Base-by-base conservation (phyloP, 139 green algal species). In the Chlamydomonas sp. region DNA sequence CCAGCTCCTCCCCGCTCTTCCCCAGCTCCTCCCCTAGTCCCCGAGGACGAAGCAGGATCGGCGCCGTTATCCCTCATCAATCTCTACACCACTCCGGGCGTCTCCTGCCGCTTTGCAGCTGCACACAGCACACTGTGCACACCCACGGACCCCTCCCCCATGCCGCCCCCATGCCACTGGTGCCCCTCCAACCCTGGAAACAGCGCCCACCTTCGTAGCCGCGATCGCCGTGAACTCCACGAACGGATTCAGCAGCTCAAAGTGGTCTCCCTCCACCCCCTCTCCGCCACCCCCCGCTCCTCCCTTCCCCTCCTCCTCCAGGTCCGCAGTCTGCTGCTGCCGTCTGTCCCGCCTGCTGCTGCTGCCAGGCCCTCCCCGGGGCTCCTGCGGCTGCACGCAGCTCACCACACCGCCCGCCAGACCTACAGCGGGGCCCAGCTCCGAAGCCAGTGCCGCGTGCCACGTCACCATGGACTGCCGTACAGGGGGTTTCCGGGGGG, bases 151-250 rank as follows among this genome's bases (percentile, higher is more conserved):
- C n/a, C n/a, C 73, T n/a, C 69, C 69, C 69, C 69, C 69, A 8
- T 49, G 12, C 69, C 5, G 14, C 69, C 12, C 14, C 15, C 69
- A 5, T n/a, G 5, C 15, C 12, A 8, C 14, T 16, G 16, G 14
- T 31, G 14, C 69, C 73, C 10, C 60, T 17, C 82, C 12, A n/a
- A 86, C 82, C 82, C 14, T 7, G 12, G 60, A 49, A 49, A 49
- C 31, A 49, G 31, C 31, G 31, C 31, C 31, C 31, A 49, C 31
- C 31, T 49, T 49, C 31, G 31, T 71, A 1, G 82, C 82, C 1
- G 61, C 60, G n/a, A 86, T 60, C 5, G 82, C 82, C 0, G 71
- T 86, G 72, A 86, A 86, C 71, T 86, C 82, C 60, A 72, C 71
- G 71, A 86, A 86, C 61, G 82, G 82, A 15, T 59, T 59, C 77